Percentiles rank a stretch among this genome's conserved stretches.
phyloP scores from a whole-genome alignment of 1,284 basidiomycete species.

The Termitomyces sp. region DNA sequence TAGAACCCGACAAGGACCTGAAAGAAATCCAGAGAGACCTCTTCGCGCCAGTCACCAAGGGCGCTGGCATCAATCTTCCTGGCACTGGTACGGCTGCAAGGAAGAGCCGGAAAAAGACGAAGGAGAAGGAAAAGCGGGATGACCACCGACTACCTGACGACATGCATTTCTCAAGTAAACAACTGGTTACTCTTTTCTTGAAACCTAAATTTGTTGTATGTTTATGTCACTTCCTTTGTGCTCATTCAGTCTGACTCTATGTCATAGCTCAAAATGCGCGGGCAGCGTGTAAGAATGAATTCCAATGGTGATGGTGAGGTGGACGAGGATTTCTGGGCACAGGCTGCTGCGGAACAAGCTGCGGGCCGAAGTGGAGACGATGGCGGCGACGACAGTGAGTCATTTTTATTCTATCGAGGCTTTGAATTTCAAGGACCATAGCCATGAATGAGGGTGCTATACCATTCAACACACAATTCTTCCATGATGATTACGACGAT shows the following conservation, averaged over 20 bases:
- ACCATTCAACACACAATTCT: slow-evolving; percentile 96
- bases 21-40: slow-evolving; percentile 77
- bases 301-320: slow-evolving; percentile 74
- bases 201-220: slow-evolving; percentile 90
- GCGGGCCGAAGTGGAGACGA: slow-evolving; percentile 49
- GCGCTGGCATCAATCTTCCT: slow-evolving; percentile 64
- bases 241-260: neutral
- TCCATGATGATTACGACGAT: slow-evolving; percentile 89
- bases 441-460: slow-evolving; percentile 46
- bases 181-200: slow-evolving; percentile 88
- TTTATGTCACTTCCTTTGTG: slow-evolving; percentile 15
- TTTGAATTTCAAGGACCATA: slow-evolving; percentile 15
- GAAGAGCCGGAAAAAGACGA: slow-evolving; percentile 49
- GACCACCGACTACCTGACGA: slow-evolving; percentile 90
- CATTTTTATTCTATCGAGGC: neutral
- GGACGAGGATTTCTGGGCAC: slow-evolving; percentile 94
- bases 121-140: slow-evolving; percentile 60
- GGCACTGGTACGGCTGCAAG: slow-evolving; percentile 43
- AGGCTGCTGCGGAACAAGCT: slow-evolving; percentile 79
- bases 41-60: slow-evolving; percentile 72
- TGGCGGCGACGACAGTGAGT: slow-evolving; percentile 62
- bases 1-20: slow-evolving; percentile 46
- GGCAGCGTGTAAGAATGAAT: slow-evolving; percentile 53
- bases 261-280: slow-evolving; percentile 74
- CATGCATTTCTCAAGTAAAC: slow-evolving; percentile 92